Percentiles rank a stretch among this genome's conserved stretches.
Conservation (phyloP, 2,329 filamentous ascomycete genomes). For the Scorias spongiosa region DNA sequence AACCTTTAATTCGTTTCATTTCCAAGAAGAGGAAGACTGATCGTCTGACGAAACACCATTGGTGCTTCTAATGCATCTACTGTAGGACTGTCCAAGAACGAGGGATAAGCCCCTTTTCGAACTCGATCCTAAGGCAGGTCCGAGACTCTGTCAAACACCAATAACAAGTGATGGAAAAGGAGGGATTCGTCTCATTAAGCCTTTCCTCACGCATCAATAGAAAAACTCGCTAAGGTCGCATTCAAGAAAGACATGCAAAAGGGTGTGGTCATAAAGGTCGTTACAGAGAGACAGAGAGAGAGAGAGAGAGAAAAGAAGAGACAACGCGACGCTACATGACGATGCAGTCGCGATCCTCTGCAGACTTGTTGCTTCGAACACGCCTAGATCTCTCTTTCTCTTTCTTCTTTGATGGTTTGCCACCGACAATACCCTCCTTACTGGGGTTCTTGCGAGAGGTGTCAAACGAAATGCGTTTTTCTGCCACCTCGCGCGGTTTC, state of each 20-base stretch:
- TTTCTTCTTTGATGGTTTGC: neutral
- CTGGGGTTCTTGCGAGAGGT: neutral
- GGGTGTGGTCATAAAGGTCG: too few species aligned
- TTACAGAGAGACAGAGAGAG: neutral
- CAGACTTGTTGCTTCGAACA: neutral
- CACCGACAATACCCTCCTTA: neutral
- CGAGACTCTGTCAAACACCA: too few species aligned
- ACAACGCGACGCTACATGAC: neutral
- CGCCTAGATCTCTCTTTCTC: neutral
- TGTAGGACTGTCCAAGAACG: too few species aligned
- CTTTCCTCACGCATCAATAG: too few species aligned
- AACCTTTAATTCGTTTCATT: too few species aligned
- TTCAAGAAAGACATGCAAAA: neutral
- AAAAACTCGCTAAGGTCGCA: too few species aligned
- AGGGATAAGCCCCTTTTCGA: too few species aligned
- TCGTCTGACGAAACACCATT: too few species aligned
- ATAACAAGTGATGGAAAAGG: neutral
- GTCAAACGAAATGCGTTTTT: neutral
- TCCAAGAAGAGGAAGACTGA: too few species aligned
- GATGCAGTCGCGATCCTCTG: conserved; percentile 1
- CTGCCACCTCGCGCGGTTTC: neutral
- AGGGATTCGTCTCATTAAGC: neutral
- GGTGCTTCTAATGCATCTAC: too few species aligned
- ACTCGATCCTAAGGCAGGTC: too few species aligned
- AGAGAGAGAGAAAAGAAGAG: neutral